Evolutionary conservation across 371 early-diverging fungal genomes (phyloP).

Genomic region (Mucor sp.): DNA sequence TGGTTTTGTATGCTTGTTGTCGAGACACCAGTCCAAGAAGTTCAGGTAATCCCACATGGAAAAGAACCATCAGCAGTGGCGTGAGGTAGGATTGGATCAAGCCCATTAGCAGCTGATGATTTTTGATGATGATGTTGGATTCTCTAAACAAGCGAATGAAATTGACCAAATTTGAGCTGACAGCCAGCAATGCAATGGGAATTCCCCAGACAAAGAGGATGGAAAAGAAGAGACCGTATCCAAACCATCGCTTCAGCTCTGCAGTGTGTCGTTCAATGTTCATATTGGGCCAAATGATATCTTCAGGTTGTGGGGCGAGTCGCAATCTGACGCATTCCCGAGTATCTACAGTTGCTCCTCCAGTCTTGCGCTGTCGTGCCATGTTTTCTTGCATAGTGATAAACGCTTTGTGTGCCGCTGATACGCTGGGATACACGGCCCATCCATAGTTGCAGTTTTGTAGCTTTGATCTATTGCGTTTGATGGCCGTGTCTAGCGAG

Average conservation of each 20-base stretch:
- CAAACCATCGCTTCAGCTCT: conserved; percentile 52
- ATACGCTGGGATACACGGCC: conserved; percentile 58
- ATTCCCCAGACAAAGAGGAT: conserved; percentile 64
- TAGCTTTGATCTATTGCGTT: conserved; percentile 47
- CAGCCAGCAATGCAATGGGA: conserved; percentile 60
- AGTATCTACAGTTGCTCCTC: not conserved
- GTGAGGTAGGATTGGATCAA: conserved; percentile 69
- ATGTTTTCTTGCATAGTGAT: not conserved
- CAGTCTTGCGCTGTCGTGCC: not conserved
- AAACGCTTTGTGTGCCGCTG: conserved; percentile 52
- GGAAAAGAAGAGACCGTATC: conserved; percentile 54
- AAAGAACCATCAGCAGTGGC: conserved; percentile 66
- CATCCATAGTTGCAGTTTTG: conserved; percentile 68
- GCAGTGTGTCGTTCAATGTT: conserved; percentile 54
- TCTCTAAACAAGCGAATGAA: conserved; percentile 53
- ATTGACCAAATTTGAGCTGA: conserved; percentile 58
- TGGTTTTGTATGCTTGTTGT: conserved; percentile 72
- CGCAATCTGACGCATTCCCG: conserved; percentile 15
- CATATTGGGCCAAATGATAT: conserved; percentile 80
- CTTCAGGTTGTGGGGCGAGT: conserved; percentile 70
- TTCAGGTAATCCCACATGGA: conserved; percentile 64
- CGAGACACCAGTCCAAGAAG: conserved; percentile 62
- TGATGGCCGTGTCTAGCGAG: conserved; percentile 62
- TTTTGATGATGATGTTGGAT: conserved; percentile 42
- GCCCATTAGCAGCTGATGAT: conserved; percentile 46